Evolutionary conservation across 768 basidiomycete species (phyloP).

Genomic region (Tricholoma bakamatsutake): DNA sequence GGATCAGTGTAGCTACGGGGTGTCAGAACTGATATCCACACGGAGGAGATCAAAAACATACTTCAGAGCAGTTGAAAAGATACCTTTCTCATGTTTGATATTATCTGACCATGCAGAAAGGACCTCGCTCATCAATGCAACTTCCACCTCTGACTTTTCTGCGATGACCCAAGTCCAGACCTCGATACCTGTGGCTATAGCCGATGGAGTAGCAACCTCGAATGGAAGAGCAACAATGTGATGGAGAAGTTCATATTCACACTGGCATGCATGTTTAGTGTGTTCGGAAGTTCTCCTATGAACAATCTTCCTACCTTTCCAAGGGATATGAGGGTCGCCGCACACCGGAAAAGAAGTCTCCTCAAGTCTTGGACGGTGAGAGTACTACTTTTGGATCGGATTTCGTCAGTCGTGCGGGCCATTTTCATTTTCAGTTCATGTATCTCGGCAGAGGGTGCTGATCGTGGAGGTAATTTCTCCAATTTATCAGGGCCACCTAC

Average conservation of each 20-base stretch:
- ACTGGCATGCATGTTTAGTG: slow-evolving; percentile 35
- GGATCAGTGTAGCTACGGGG: slow-evolving; percentile 77
- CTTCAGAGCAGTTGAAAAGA: slow-evolving; percentile 83
- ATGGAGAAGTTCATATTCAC: slow-evolving; percentile 80
- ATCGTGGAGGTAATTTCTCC: slow-evolving; percentile 55
- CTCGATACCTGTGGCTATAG: slow-evolving; percentile 84
- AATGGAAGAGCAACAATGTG: slow-evolving; percentile 87
- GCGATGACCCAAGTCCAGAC: slow-evolving; percentile 96
- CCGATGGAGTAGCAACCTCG: slow-evolving; percentile 80
- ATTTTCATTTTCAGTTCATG: slow-evolving; percentile 63
- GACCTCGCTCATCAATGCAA: slow-evolving; percentile 81
- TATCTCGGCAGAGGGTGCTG: slow-evolving; percentile 57
- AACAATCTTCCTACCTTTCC: slow-evolving; percentile 40
- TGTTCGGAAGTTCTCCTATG: neutral
- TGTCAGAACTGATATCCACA: neutral
- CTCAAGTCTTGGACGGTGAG: slow-evolving; percentile 80
- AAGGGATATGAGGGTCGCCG: slow-evolving; percentile 69
- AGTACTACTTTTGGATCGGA: slow-evolving; percentile 65
- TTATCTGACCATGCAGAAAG: slow-evolving; percentile 83
- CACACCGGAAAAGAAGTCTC: slow-evolving; percentile 81
- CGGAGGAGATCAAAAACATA: slow-evolving; percentile 32
- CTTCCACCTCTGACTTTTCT: slow-evolving; percentile 76
- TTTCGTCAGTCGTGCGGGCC: slow-evolving; percentile 57
- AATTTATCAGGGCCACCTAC: slow-evolving; percentile 49
- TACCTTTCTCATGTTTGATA: slow-evolving; percentile 69